Evolutionary conservation across 805 yeast genomes (phyloP), one percentile per base, ranked within the genome.

Genomic region (Naumovozyma baii): DNA sequence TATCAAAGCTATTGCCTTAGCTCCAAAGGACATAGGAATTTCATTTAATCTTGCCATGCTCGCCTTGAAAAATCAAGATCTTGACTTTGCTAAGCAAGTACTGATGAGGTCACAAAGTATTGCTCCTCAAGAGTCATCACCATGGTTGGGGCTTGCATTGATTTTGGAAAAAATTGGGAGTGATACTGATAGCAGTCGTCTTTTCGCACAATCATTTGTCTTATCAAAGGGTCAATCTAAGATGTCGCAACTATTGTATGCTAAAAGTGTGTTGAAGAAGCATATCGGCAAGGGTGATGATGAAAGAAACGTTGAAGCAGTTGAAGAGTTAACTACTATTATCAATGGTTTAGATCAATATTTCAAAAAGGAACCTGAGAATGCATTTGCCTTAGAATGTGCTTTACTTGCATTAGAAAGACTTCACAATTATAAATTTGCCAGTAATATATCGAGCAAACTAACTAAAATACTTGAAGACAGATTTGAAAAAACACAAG

Each of bases 91-190:
- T 0, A 69, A 70, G 33, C 79, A 80, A 44, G 78, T 94, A 0
- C 77, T 83, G 43, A 63, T 69, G 31, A 73, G 85, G 45, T 81
- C 92, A 0, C 90, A 83, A 49, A 77, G 95, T 16, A 65, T 85
- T 10, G 80, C 88, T 2, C 96, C 98, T 2, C 82, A 78, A 39
- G 72, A 70, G 38, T 68, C 83, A 0, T 67, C 67, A 4, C 74
- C 96, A 0, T 92, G 97, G 97, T 57, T 83, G 25, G 96, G 95
- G 1, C 78, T 80, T 51, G 96, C 96, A 0, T 54, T 90, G 28
- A 67, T 74, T 1, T 63, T 70, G 5, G 72, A 73, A 40, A 73
- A 68, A 0, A 48, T 54, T 10, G 84, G 82, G 2, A 70, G 79
- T 36, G 31, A 32, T 0, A 59, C 56, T 1, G 67, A 64, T n/a